These are phyloP conservation scores for Astragalus membranaceus DNA, from an alignment of 306 rosid species.

Conservation along the genomic window DNA sequence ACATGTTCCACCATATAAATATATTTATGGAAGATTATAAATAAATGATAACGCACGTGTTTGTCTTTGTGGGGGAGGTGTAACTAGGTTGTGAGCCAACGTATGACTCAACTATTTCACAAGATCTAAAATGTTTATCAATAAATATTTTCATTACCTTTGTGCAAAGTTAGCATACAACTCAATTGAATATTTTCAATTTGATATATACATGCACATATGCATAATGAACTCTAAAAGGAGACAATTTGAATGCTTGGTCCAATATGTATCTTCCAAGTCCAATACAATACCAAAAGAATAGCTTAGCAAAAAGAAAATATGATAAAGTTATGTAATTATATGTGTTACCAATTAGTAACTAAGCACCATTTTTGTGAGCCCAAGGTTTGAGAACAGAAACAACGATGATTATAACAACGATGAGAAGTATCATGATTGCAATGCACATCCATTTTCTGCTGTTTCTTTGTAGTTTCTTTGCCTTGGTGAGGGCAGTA, in stretches of 20 bases:
- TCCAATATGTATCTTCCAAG: not conserved
- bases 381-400: slow-evolving; percentile 75
- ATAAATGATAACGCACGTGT: too few relatives aligned
- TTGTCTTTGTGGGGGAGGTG: too few relatives aligned
- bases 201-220: not conserved
- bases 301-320: not conserved
- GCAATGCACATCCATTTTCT: slow-evolving; percentile 97
- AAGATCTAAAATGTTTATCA: not conserved
- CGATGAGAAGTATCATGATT: slow-evolving; percentile 69
- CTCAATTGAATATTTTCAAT: not conserved
- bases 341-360: not conserved
- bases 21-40: too few relatives aligned
- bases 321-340: not conserved
- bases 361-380: slow-evolving; percentile 44
- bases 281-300: not conserved
- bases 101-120: not conserved
- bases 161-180: not conserved
- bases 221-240: not conserved
- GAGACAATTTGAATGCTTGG: not conserved
- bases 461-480: slow-evolving; percentile 68
- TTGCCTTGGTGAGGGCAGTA: slow-evolving; percentile 64
- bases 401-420: slow-evolving; percentile 48
- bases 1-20: too few relatives aligned
- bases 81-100: too few relatives aligned
- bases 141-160: not conserved